Percentiles rank a stretch among this genome's conserved stretches.
These are phyloP conservation scores for Nothophaeocryptopus gaeumannii DNA, from an alignment of 2,329 filamentous ascomycete species.

Conservation along the genomic window DNA sequence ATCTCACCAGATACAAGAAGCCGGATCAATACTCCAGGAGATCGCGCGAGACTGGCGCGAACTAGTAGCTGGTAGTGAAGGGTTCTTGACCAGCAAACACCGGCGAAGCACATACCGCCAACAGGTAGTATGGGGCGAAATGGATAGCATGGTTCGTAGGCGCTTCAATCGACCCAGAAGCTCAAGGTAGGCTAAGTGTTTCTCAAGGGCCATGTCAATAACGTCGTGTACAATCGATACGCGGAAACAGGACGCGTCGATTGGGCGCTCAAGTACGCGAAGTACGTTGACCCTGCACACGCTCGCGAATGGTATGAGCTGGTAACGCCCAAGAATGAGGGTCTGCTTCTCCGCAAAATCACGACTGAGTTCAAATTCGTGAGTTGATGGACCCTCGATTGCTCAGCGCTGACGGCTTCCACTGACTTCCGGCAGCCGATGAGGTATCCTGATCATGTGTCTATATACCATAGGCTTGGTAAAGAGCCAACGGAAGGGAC, in stretches of 20 bases:
- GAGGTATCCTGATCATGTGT: constrained; percentile 77
- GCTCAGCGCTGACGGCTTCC: constrained; percentile 32
- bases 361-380: constrained; percentile 86
- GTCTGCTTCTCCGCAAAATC: constrained; percentile 77
- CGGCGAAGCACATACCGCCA: constrained; percentile 63
- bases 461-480: constrained; percentile 76
- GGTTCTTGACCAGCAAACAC: constrained; percentile 64
- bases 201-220: constrained; percentile 71
- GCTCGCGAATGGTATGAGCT: constrained; percentile 65
- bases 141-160: constrained; percentile 56
- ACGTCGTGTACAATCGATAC: constrained; percentile 77
- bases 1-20: constrained; percentile 56
- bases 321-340: constrained; percentile 63
- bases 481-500: constrained; percentile 48
- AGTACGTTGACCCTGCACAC: constrained; percentile 60
- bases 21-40: constrained; percentile 57
- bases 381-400: constrained; percentile 11
- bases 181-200: constrained; percentile 17
- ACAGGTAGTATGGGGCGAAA: constrained; percentile 78
- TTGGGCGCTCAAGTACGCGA: constrained; percentile 70
- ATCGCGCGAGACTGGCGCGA: constrained; percentile 67
- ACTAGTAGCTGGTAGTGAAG: constrained; percentile 70
- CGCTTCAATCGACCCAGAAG: constrained; percentile 6
- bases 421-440: constrained; percentile 59
- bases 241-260: constrained; percentile 79